A percentile compares a stretch with the other conserved stretches of the same genome.
phyloP scores from a whole-genome alignment of 2,329 filamentous ascomycete species.

The Pseudocercospora crystallina region DNA sequence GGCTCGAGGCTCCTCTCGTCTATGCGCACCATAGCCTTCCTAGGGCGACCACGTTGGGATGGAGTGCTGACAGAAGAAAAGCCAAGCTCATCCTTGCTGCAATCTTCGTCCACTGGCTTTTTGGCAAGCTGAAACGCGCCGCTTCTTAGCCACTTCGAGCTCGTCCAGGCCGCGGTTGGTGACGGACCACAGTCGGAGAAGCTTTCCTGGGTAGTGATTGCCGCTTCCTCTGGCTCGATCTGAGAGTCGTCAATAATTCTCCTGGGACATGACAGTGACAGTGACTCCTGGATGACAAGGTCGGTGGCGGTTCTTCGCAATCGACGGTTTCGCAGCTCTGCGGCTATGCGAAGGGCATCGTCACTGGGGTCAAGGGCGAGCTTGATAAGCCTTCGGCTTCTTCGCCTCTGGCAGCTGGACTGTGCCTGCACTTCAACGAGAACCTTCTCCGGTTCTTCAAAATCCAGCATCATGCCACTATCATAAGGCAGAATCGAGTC shows the following conservation, averaged over 20 bases:
- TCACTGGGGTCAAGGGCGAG: conserved; percentile 20
- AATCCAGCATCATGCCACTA: background rate
- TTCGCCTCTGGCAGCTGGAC: conserved; percentile 20
- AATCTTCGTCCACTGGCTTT: conserved; percentile 25
- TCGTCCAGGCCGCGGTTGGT: conserved; percentile 27
- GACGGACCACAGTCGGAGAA: conserved; percentile 22
- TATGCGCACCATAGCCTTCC: background rate
- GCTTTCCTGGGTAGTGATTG: conserved; percentile 1
- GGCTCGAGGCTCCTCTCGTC: too few relatives aligned
- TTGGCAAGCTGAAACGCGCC: conserved; percentile 17
- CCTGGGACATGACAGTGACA: conserved; percentile 18
- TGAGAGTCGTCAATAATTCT: conserved; percentile 18
- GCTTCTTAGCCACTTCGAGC: conserved; percentile 22
- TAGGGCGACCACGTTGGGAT: conserved; percentile 14
- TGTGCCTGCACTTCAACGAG: conserved; percentile 15
- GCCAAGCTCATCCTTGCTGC: conserved; percentile 25
- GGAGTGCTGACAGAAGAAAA: conserved; percentile 20
- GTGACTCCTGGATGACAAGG: conserved; percentile 2
- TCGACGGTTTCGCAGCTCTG: conserved; percentile 17
- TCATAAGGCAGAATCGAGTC: background rate
- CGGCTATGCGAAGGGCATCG: conserved; percentile 20
- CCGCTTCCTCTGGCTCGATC: background rate
- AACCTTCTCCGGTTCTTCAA: background rate
- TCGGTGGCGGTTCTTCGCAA: background rate
- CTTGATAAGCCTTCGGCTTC: conserved; percentile 12